Conservation (phyloP, 1,284 basidiomycete species). For the Leccinum fallax region DNA sequence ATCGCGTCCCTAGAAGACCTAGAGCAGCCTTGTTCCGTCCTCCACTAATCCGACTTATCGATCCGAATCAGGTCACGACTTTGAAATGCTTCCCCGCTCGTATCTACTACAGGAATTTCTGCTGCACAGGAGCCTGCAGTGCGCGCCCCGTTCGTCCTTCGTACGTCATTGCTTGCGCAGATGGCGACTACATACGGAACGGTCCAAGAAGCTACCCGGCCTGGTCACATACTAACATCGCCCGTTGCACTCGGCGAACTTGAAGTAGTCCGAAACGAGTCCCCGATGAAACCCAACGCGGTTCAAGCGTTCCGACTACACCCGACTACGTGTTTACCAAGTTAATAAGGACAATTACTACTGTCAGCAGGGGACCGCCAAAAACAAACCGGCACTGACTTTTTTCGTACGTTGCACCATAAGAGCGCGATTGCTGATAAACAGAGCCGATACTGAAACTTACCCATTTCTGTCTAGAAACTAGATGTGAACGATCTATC, state of each 20-base stretch:
- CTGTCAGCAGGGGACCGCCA: not conserved
- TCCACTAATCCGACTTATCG: not conserved
- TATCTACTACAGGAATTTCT: not conserved
- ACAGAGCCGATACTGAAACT: not conserved
- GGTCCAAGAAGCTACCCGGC: not conserved
- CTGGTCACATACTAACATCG: no score
- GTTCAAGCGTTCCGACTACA: no score
- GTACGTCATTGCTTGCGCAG: not conserved
- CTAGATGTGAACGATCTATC: not conserved
- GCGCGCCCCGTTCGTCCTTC: no score
- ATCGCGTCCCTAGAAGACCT: slow-evolving; percentile 12
- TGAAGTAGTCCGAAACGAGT: no score
- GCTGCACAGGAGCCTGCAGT: no score
- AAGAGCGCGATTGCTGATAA: not conserved
- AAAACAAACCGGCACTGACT: not conserved
- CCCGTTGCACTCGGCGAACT: no score
- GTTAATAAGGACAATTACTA: no score
- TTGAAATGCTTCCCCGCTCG: no score
- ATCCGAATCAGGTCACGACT: no score
- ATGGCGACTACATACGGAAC: not conserved
- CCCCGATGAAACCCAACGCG: no score
- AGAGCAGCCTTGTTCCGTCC: not conserved
- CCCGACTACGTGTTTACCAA: not conserved
- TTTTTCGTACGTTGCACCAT: not conserved
- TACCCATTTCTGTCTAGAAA: not conserved